Conservation (phyloP, 441 rosid species). For the Flueggea neowawraea region DNA sequence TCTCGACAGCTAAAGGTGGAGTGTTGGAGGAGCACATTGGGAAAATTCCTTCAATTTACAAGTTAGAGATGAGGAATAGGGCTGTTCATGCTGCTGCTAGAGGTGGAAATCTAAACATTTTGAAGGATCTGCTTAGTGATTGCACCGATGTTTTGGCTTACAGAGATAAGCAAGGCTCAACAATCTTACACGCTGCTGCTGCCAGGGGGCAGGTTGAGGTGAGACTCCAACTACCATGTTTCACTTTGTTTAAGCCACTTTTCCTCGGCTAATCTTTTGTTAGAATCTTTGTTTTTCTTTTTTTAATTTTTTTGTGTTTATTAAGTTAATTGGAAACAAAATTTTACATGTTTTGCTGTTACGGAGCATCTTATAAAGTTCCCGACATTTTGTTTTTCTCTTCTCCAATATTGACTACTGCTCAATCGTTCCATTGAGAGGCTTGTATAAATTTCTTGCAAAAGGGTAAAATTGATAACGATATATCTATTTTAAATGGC, state of each 20-base stretch:
- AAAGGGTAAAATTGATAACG: too few relatives aligned
- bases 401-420: too few relatives aligned
- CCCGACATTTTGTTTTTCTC: too few relatives aligned
- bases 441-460: too few relatives aligned
- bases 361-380: too few relatives aligned
- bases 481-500: too few relatives aligned
- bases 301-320: too few relatives aligned
- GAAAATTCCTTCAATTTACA: slow-evolving; percentile 59
- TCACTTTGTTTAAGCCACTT: not conserved
- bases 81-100: slow-evolving; percentile 86
- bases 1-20: slow-evolving; percentile 39
- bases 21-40: slow-evolving; percentile 50
- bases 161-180: slow-evolving; percentile 73
- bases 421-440: too few relatives aligned
- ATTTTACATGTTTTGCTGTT: too few relatives aligned
- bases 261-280: not conserved
- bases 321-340: too few relatives aligned
- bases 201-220: slow-evolving; percentile 81
- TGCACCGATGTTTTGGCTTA: slow-evolving; percentile 53
- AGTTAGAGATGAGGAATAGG: slow-evolving; percentile 73
- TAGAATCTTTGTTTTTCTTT: not conserved
- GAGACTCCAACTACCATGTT: slow-evolving; percentile 4
- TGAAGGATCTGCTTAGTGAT: slow-evolving; percentile 51
- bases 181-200: slow-evolving; percentile 84
- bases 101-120: slow-evolving; percentile 62